Base-by-base conservation (phyloP, 1,284 basidiomycete species). In the Cerrena zonata region DNA sequence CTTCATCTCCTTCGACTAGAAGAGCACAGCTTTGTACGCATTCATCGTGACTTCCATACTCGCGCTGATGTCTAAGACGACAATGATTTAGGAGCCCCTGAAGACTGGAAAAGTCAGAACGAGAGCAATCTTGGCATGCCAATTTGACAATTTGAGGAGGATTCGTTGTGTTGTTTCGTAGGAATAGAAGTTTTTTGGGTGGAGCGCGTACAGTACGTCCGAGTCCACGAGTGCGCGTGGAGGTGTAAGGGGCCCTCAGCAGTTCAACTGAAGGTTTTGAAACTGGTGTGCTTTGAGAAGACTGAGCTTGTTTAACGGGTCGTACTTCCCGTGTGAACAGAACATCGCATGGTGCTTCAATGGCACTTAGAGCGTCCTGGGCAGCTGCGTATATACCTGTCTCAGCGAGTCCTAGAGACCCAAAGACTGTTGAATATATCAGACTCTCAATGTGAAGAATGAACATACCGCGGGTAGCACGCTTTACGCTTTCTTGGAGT, bases 81-180 rank as follows among this genome's bases (percentile, higher is more conserved):
- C 80, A 84, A 59, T 89, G 86, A 56, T 89, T 89, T 23, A 88
- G 71, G 21, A 89, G 73, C 2, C 86, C 87, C 63, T 89, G 87
- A 1, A 89, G 72, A n/a, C 77, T 82, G 12, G 79, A 81, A 59
- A 89, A 89, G 13, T 83, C 71, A 1, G 76, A 78, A 40, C 82
- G 78, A 18, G 65, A 58, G 57, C 86, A 89, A 52, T 71, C 73
- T 0, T 81, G 77, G 58, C 86, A 89, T 18, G 71, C 73, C 45
- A 89, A 70, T 54, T 72, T 72, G 25, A 66, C 67, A 57, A 75
- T 58, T 59, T 70, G 58, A 56, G 70, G 64, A 46, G 68, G 69
- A 21, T 61, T 60, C 12, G 62, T 64, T 1, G 63, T 52, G 19
- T 58, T 54, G 48, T 73, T 68, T 42, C 69, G 74, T 22, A 78